phyloP scores from a whole-genome alignment of 208 protist species.

The Herpetomonas samuelpessoai region DNA sequence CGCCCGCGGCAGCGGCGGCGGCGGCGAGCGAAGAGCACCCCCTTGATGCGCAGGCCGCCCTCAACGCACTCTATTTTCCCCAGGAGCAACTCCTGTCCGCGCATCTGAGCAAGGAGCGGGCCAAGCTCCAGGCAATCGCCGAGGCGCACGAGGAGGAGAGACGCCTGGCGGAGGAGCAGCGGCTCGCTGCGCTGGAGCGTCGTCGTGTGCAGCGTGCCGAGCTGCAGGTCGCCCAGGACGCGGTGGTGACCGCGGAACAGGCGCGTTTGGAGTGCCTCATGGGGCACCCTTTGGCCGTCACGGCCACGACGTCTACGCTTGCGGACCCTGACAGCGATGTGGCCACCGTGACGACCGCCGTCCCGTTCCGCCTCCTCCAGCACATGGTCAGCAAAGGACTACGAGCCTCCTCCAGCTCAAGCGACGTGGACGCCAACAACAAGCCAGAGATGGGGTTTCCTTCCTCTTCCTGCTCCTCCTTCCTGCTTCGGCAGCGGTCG shows the following conservation, averaged over 20 bases:
- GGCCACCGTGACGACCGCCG: neutral
- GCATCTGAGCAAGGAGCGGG: neutral
- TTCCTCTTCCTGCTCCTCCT: too few relatives aligned
- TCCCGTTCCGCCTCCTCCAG: neutral
- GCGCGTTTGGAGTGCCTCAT: neutral
- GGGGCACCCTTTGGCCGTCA: neutral
- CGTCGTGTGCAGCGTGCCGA: too few relatives aligned
- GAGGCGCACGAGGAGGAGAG: neutral
- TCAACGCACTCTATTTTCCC: conserved; percentile 7
- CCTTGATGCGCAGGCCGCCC: neutral
- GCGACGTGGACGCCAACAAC: neutral
- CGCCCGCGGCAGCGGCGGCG: too few relatives aligned
- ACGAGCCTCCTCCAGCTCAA: neutral
- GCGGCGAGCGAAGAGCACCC: too few relatives aligned
- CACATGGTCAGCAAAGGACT: conserved; percentile 3
- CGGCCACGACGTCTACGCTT: too few relatives aligned
- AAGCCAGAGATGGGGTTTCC: neutral
- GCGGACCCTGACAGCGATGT: neutral
- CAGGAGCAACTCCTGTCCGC: conserved; percentile 1
- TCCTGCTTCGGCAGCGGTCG: too few relatives aligned
- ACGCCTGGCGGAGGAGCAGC: neutral
- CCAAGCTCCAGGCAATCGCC: too few relatives aligned
- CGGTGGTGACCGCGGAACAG: neutral
- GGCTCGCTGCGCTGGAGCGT: too few relatives aligned
- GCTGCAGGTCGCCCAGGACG: too few relatives aligned